phyloP scores from a whole-genome alignment of 768 basidiomycete species.

The Chalciporus sphaerocephalus region DNA sequence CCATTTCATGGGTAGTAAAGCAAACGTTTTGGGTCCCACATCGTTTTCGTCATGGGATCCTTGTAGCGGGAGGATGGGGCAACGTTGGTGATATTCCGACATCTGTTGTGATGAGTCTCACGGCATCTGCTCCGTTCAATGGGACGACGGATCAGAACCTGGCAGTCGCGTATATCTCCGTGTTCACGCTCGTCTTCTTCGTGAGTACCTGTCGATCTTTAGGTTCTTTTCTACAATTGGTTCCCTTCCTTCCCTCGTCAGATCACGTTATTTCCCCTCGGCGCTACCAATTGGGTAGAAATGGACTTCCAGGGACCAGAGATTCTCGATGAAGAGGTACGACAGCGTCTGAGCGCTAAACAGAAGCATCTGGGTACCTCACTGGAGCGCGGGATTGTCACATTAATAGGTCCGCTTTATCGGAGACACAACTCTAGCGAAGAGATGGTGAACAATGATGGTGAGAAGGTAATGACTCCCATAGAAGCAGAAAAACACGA shows the following conservation, averaged over 20 bases:
- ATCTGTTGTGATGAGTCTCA: conserved; percentile 60
- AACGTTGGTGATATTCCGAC: conserved; percentile 72
- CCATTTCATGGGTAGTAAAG: conserved; percentile 51
- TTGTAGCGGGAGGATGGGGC: conserved; percentile 65
- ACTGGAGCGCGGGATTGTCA: conserved; percentile 11
- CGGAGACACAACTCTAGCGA: background rate
- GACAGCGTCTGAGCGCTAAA: conserved; percentile 39
- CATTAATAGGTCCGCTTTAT: background rate
- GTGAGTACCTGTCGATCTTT: conserved; percentile 31
- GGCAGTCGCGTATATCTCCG: conserved; percentile 62
- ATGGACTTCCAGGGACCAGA: conserved; percentile 67
- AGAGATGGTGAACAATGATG: background rate
- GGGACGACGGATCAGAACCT: conserved; percentile 53
- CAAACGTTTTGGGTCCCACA: conserved; percentile 75
- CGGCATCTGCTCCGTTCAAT: conserved; percentile 58
- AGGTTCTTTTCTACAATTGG: background rate
- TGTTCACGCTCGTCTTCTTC: conserved; percentile 56
- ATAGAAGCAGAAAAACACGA: background rate
- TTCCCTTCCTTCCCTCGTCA: conserved; percentile 16
- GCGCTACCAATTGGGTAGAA: conserved; percentile 49
- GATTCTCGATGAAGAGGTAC: conserved; percentile 52
- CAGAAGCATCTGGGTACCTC: conserved; percentile 23
- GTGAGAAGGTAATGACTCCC: conserved; percentile 5
- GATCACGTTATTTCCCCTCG: conserved; percentile 64
- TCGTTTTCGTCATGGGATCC: conserved; percentile 65